Percentiles rank a stretch among this genome's conserved stretches.
These are phyloP conservation scores for Echeveria elegans DNA, from an alignment of 164 flowering plant species.

Conservation along the genomic window DNA sequence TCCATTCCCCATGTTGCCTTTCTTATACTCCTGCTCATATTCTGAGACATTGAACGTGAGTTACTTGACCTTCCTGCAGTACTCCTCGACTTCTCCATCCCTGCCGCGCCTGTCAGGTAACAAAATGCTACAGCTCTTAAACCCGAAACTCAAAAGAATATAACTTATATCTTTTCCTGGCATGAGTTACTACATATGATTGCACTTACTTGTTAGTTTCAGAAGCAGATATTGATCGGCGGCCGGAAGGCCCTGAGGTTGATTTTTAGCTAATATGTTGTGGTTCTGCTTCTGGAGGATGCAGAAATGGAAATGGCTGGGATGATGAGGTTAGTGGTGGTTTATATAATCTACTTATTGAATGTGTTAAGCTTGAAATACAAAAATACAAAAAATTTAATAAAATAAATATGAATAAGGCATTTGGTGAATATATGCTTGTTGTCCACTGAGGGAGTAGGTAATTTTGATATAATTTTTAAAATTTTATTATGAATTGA, in stretches of 20 bases:
- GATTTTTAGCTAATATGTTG: background rate
- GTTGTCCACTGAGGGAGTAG: slow-evolving; percentile 1
- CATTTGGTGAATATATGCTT: background rate
- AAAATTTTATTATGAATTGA: background rate
- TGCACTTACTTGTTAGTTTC: background rate
- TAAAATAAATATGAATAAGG: background rate
- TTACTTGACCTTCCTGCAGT: slow-evolving; percentile 2
- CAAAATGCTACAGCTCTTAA: background rate
- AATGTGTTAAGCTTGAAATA: background rate
- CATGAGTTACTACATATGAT: background rate
- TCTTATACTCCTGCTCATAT: slow-evolving; percentile 41
- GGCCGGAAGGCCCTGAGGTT: background rate
- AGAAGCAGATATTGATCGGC: background rate
- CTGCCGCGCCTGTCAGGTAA: background rate
- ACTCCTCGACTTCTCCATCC: slow-evolving; percentile 3
- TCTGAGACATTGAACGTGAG: slow-evolving; percentile 2
- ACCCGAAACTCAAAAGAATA: background rate
- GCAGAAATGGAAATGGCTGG: background rate
- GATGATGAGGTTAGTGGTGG: background rate
- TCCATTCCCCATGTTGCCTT: slow-evolving; percentile 49
- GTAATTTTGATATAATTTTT: background rate
- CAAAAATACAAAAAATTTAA: background rate
- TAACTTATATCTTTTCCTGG: background rate
- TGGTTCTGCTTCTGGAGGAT: background rate
- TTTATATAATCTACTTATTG: background rate